Conservation (phyloP, 441 rosid genomes). For the Rhodomyrtus psidioides region DNA sequence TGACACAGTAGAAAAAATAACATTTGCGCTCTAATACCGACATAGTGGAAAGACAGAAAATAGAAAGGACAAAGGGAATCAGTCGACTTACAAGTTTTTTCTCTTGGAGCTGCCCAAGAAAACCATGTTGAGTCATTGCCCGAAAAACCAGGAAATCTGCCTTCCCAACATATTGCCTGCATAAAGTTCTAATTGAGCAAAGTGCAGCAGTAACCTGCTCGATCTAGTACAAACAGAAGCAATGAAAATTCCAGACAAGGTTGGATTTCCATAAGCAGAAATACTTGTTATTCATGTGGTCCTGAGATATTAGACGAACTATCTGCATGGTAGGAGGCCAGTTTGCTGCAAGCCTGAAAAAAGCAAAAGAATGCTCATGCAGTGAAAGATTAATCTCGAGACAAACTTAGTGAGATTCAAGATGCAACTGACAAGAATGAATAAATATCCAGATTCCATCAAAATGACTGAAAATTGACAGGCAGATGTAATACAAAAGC, state of each 20-base stretch:
- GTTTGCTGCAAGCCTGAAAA: constrained; percentile 87
- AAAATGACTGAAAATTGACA: background rate
- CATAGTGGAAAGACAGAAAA: background rate
- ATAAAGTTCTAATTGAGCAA: background rate
- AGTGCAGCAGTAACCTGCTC: background rate
- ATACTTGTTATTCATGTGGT: constrained; percentile 98
- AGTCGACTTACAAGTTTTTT: constrained; percentile 81
- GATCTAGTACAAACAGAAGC: background rate
- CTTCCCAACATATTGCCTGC: constrained; percentile 93
- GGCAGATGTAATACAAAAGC: background rate
- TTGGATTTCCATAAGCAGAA: constrained; percentile 11
- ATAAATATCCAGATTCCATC: background rate
- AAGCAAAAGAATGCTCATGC: constrained; percentile 7
- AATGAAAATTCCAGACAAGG: background rate
- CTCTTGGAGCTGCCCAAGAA: constrained; percentile 92
- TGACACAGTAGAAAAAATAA: background rate
- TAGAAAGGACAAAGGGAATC: background rate
- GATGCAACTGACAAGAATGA: background rate
- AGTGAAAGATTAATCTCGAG: background rate
- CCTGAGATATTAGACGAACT: constrained; percentile 92
- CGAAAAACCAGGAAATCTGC: constrained; percentile 96
- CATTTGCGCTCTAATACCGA: background rate
- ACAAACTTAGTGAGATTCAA: background rate
- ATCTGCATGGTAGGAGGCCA: constrained; percentile 99
- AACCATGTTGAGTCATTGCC: constrained; percentile 95